Evolutionary conservation across 139 green algal species (phyloP).

Genomic region (Dunaliella sp.): DNA sequence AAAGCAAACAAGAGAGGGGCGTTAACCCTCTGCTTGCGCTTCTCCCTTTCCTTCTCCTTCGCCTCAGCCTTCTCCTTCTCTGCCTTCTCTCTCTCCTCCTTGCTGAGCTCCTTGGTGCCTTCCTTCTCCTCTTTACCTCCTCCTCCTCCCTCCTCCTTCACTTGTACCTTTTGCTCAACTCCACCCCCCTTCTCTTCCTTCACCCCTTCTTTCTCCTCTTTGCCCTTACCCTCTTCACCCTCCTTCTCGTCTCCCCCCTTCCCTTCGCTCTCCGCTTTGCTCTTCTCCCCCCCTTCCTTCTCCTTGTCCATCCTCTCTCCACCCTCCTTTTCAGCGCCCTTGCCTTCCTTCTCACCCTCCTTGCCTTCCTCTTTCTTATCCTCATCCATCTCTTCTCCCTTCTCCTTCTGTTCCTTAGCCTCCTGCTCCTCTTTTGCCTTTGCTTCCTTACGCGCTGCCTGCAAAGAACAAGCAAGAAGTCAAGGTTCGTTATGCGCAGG

Average conservation of each 20-base stretch:
- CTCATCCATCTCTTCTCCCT: conserved; percentile 16
- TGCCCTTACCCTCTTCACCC: not conserved
- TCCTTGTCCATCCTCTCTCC: not conserved
- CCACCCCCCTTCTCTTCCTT: not conserved
- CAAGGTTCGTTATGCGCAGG: too few relatives aligned
- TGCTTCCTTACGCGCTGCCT: not conserved
- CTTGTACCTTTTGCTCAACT: too few relatives aligned
- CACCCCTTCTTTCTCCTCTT: not conserved
- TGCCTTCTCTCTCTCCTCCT: not conserved
- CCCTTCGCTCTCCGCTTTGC: conserved; percentile 7
- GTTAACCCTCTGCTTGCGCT: conserved; percentile 19
- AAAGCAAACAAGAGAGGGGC: conserved; percentile 34
- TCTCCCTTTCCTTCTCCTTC: conserved; percentile 22
- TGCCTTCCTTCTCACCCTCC: conserved; percentile 13
- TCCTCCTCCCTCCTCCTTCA: not conserved
- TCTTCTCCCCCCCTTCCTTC: conserved; percentile 2
- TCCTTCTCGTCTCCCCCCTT: not conserved
- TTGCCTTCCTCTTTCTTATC: conserved; percentile 18
- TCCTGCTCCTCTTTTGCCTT: not conserved
- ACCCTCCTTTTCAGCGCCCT: not conserved
- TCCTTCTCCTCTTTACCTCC: not conserved
- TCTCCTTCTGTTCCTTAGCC: conserved; percentile 17
- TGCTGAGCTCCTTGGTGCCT: not conserved
- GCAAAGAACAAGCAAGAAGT: too few relatives aligned
- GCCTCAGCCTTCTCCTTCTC: not conserved